Base-by-base conservation (phyloP, 2,329 filamentous ascomycete species). In the Zasmidium angulare region DNA sequence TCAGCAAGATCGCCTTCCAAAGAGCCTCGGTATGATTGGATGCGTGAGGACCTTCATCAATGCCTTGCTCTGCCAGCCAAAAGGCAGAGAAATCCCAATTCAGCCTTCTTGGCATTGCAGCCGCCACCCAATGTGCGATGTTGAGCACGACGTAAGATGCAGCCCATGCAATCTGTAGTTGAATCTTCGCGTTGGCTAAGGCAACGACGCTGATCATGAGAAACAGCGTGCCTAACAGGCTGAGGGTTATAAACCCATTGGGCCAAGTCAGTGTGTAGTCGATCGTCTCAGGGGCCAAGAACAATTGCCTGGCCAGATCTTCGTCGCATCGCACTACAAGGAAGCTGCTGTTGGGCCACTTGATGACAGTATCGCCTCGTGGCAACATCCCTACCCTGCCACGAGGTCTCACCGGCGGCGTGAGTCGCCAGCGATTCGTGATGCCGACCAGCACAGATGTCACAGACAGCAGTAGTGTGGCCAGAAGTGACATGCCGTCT, bases 141-240 rank as follows among this genome's bases (percentile, higher is more conserved):
- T 81, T 81, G 36, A 82, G 76, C 14, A 81, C 66, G 72, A 82
- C 77, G 65, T 80, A 83, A 0, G 78, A 74, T 1, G 71, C 79
- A 0, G 78, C 80, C 76, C 80, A 82, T 1, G 75, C 78, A 26
- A 81, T 75, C 60, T 83, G 81, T 0, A 77, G 69, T 47, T 78
- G 71, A 12, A 80, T 76, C 21, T 75, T 75, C 2, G 80, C 76
- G 56, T 82, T 83, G 61, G 78, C 80, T 2, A 83, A 75, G 43
- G 74, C 76, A 46, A 83, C 79, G 62, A 83, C 79, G 17, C 81
- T 80, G 43, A 79, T 73, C 80, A 83, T 82, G 51, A 83, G 75
- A 69, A 82, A 73, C 49, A 82, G 69, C 4, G 80, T 82, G 60
- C 79, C 80, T 2, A 81, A 63, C 21, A 83, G 68, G n/a, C 79